phyloP scores from a whole-genome alignment of 257 asterid species.

The Gardenia jasminoides region DNA sequence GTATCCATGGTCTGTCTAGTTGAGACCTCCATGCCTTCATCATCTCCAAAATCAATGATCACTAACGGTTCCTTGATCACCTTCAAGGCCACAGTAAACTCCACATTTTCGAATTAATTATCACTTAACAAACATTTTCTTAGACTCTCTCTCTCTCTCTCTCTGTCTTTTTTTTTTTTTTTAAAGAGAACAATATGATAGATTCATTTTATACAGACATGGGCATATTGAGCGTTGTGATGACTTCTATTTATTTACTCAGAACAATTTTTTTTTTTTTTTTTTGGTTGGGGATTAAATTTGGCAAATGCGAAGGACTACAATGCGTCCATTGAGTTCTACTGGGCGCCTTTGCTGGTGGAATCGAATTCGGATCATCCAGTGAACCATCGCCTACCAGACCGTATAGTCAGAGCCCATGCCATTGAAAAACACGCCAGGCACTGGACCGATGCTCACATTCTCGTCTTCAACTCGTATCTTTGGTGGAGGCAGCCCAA shows the following conservation, averaged over 20 bases:
- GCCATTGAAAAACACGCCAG: slow-evolving; percentile 51
- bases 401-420: slow-evolving; percentile 68
- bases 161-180: too few relatives aligned
- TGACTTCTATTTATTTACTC: not conserved
- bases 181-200: too few relatives aligned
- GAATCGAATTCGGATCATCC: slow-evolving; percentile 94
- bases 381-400: slow-evolving; percentile 60
- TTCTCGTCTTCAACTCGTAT: slow-evolving; percentile 58
- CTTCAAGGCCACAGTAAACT: slow-evolving; percentile 66
- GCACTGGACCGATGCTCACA: slow-evolving; percentile 49
- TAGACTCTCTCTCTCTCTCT: too few relatives aligned
- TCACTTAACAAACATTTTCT: too few relatives aligned
- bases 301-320: slow-evolving; percentile 49
- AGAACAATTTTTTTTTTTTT: too few relatives aligned
- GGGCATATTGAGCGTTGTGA: not conserved
- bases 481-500: slow-evolving; percentile 84
- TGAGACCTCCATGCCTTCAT: slow-evolving; percentile 56
- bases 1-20: slow-evolving; percentile 85
- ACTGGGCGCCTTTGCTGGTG: slow-evolving; percentile 86
- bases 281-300: not conserved
- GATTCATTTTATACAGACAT: too few relatives aligned
- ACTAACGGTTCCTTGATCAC: slow-evolving; percentile 78
- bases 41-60: slow-evolving; percentile 52
- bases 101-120: not conserved
- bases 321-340: slow-evolving; percentile 76